Base-by-base conservation (phyloP, 495 filamentous ascomycete genomes). In the Penicillium ochrochloron region DNA sequence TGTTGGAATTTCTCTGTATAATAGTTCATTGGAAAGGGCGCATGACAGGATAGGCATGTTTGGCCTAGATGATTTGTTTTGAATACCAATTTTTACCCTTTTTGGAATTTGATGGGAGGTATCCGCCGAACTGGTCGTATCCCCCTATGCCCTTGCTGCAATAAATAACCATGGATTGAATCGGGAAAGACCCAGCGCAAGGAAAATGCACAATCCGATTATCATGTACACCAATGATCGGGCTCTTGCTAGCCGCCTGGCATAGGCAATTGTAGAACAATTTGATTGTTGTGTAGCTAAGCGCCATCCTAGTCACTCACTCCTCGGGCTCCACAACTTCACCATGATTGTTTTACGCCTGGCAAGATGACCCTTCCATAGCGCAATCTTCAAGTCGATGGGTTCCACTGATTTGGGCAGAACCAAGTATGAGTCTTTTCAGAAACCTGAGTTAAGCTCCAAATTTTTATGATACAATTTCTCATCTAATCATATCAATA, bases 1-100 rank as follows among this genome's bases (percentile, higher is more conserved):
- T 63, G 56, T 59, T 59, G 46, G 57, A 42, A 66, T 66, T 53
- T 65, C 55, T 68, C 64, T 74, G 71, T 74, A 74, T 62, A 70
- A 70, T 74, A 74, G 63, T 64, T 70, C 39, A 66, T 63, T 51
- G 46, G 39, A 57, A 42, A 48, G 52, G 60, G 62, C 59, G 62
- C 39, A 48, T 50, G 57, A 41, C 21, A 23, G 29, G 25, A 37
- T 42, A 21, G 21, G n/a, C 57, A 68, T 66, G 67, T 21, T 59
- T n/a, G 27, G 27, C 48, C 48, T 39, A 25, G 58, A 46, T 34
- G 50, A 14, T 53, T 65, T 70, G 53, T 73, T 48, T 23, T 48
- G 21, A 48, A 48, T 48, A 48, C 44, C 44, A 48, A 48, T 21
- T 5, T 23, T 48, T 7, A 48, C 27, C 23, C 9, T 6, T 29